Percentiles rank a stretch among this genome's conserved stretches.
These are phyloP conservation scores for Pinus taeda DNA, from an alignment of 75 land plant genomes.

Conservation along the genomic window DNA sequence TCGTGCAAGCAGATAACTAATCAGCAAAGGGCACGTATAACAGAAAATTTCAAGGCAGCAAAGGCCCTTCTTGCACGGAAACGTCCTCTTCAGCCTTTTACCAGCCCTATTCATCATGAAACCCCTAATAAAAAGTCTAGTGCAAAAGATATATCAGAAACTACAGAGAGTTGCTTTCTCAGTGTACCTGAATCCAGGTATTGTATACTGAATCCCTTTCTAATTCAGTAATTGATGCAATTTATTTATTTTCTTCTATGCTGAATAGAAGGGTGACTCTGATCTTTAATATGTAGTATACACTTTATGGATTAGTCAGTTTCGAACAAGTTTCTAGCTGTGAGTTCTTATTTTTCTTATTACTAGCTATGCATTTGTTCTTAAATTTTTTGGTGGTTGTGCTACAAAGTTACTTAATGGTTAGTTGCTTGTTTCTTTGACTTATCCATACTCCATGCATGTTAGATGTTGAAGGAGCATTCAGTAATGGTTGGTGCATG, in stretches of 20 bases:
- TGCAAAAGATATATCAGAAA: neutral
- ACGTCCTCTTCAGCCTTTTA: constrained; percentile 20
- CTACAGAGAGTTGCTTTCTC: neutral
- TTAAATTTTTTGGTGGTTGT: neutral
- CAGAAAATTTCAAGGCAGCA: constrained; percentile 66
- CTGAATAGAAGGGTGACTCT: too few relatives aligned
- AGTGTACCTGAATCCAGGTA: neutral
- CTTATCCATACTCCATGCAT: neutral
- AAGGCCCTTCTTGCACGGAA: constrained; percentile 73
- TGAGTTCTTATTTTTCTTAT: neutral
- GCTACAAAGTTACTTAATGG: neutral
- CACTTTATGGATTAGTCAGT: too few relatives aligned
- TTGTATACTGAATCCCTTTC: neutral
- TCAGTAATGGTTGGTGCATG: neutral
- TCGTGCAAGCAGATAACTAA: constrained; percentile 7
- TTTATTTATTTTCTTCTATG: neutral
- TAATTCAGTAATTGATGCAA: neutral
- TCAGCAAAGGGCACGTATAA: constrained; percentile 60
- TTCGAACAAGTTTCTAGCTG: neutral
- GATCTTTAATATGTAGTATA: neutral
- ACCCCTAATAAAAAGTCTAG: constrained; percentile 3
- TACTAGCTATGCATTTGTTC: neutral
- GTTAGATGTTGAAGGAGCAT: neutral
- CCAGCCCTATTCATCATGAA: neutral
- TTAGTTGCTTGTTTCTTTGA: neutral